Percentiles rank a stretch among this genome's conserved stretches.
phyloP scores from a whole-genome alignment of 1,284 basidiomycete genomes.

The Phellinidium pouzarii region DNA sequence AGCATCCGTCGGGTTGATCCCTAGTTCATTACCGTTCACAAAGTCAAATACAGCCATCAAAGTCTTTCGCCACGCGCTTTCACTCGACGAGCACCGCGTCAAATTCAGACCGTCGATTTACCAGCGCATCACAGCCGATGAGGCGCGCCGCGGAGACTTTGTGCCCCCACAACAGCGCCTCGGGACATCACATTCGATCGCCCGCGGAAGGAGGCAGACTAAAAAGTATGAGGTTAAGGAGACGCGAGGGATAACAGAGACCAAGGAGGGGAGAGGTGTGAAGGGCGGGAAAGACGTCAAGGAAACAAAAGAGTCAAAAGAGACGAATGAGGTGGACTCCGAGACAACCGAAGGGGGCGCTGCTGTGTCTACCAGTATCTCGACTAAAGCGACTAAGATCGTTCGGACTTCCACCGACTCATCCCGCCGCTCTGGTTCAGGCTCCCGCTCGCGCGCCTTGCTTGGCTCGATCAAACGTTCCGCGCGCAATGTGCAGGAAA shows the following conservation, averaged over 20 bases:
- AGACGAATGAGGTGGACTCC: conserved; percentile 15
- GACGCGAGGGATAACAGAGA: neutral
- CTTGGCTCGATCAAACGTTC: conserved; percentile 11
- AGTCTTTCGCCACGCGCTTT: conserved; percentile 35
- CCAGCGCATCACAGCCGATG: conserved; percentile 10
- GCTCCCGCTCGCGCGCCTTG: conserved; percentile 11
- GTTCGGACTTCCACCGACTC: neutral
- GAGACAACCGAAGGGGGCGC: neutral
- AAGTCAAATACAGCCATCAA: conserved; percentile 30
- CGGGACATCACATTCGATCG: neutral
- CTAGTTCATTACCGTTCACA: conserved; percentile 33
- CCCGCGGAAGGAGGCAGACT: neutral
- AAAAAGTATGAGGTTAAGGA: conserved; percentile 3
- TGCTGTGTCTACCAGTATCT: neutral
- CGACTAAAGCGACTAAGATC: neutral
- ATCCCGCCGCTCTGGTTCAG: neutral
- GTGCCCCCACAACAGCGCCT: neutral
- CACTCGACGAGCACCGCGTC: conserved; percentile 34
- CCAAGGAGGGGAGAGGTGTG: no score
- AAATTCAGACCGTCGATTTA: conserved; percentile 21
- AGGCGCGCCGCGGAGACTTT: conserved; percentile 14
- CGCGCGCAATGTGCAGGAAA: conserved; percentile 5
- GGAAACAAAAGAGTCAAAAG: neutral
- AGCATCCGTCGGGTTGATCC: conserved; percentile 31
- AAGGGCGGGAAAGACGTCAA: conserved; percentile 5